These are phyloP conservation scores for Penicillium corylophilum DNA, from an alignment of 2,329 filamentous ascomycete genomes.

Conservation along the genomic window DNA sequence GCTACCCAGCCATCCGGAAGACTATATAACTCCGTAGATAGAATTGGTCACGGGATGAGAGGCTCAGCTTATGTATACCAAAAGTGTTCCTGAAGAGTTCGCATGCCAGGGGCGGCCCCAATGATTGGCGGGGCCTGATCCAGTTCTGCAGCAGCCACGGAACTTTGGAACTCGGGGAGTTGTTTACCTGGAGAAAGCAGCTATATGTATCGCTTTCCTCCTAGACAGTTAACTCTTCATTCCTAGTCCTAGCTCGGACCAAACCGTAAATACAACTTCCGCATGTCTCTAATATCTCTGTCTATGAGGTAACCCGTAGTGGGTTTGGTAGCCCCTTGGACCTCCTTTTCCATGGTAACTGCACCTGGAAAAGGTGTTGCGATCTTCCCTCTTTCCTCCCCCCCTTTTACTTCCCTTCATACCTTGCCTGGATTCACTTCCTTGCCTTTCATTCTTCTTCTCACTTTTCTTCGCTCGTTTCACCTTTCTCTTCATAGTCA, in stretches of 20 bases:
- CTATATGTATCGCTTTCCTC: too few species aligned
- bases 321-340: not conserved
- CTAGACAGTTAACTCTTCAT: too few species aligned
- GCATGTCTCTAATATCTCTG: not conserved
- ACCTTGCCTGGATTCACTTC: slow-evolving; percentile 23
- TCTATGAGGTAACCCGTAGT: not conserved
- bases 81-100: slow-evolving; percentile 1
- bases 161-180: slow-evolving; percentile 5
- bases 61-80: not conserved
- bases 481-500: slow-evolving; percentile 32
- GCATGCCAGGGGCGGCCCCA: slow-evolving; percentile 9
- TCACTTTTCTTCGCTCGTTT: slow-evolving; percentile 40
- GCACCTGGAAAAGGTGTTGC: not conserved
- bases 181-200: not conserved
- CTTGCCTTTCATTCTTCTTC: slow-evolving; percentile 33
- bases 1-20: not conserved
- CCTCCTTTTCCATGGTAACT: not conserved
- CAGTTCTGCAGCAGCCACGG: slow-evolving; percentile 26
- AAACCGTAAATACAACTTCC: not conserved
- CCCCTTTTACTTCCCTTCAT: slow-evolving; percentile 21
- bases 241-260: not conserved
- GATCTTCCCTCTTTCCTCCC: slow-evolving; percentile 6
- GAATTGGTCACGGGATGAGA: not conserved
- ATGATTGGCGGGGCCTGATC: slow-evolving; percentile 18
- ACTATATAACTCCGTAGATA: not conserved